phyloP scores from a whole-genome alignment of 2,329 filamentous ascomycete genomes.

The Colletotrichum orchidophilum region DNA sequence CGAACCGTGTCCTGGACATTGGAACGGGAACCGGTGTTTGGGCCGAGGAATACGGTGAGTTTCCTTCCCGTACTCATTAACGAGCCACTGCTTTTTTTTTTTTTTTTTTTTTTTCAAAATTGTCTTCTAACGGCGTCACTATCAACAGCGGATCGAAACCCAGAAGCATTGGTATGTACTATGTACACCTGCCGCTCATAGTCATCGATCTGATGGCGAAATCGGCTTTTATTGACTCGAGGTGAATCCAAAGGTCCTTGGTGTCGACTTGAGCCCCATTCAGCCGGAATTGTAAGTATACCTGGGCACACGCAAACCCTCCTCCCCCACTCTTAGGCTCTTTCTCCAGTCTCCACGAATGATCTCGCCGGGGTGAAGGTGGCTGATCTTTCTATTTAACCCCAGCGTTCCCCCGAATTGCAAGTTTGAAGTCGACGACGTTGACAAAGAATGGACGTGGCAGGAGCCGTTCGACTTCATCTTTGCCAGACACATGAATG shows the following conservation, averaged over 20 bases:
- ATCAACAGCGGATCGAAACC: slow-evolving; percentile 40
- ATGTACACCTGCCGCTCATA: rapidly evolving
- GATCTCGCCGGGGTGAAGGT: too few relatives aligned
- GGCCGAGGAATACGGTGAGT: slow-evolving; percentile 33
- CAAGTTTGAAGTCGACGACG: slow-evolving; percentile 44
- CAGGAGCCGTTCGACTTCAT: slow-evolving; percentile 44
- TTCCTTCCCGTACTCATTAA: too few relatives aligned
- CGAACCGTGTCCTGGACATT: slow-evolving; percentile 36
- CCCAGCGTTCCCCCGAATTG: slow-evolving; percentile 42
- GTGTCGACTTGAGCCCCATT: slow-evolving; percentile 46
- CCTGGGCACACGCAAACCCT: neutral
- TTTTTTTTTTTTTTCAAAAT: too few relatives aligned
- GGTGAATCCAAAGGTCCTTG: slow-evolving; percentile 33
- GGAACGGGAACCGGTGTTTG: slow-evolving; percentile 32
- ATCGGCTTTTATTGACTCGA: neutral
- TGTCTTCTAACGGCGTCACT: neutral
- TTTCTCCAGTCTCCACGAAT: too few relatives aligned
- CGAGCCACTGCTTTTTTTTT: too few relatives aligned
- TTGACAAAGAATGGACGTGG: slow-evolving; percentile 39
- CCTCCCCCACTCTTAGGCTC: neutral
- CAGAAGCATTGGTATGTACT: slow-evolving; percentile 39
- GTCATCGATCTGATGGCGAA: too few relatives aligned
- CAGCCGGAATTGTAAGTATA: slow-evolving; percentile 41
- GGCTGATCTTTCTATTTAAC: neutral
- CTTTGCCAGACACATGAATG: slow-evolving; percentile 43